Conservation (phyloP, 176 grass and related monocot species). For the bread wheat (Triticum aestivum) region DNA sequence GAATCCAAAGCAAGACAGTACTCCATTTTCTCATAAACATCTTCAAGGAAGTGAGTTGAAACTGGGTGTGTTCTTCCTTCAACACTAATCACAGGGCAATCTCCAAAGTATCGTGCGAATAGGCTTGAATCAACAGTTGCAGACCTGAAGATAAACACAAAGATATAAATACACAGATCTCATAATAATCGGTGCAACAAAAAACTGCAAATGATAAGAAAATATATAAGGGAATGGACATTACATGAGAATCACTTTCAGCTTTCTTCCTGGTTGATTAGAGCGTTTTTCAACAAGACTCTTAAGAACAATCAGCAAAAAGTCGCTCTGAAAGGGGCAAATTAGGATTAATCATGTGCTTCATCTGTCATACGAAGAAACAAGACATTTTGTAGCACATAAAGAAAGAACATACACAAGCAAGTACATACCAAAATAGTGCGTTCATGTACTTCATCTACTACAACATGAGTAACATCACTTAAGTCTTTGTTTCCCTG, state of each 20-base stretch:
- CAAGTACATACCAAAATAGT: constrained; percentile 83
- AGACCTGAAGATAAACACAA: constrained; percentile 64
- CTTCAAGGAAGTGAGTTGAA: constrained; percentile 85
- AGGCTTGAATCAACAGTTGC: constrained; percentile 91
- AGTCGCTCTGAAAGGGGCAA: constrained; percentile 66
- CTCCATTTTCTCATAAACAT: constrained; percentile 87
- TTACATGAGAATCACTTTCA: constrained; percentile 99
- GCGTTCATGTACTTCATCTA: constrained; percentile 96
- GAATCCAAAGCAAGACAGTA: constrained; percentile 89
- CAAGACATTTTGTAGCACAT: constrained; percentile 23
- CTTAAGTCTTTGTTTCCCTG: constrained; percentile 87
- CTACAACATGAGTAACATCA: constrained; percentile 90
- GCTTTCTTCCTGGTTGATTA: constrained; percentile 46
- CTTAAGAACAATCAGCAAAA: constrained; percentile 89
- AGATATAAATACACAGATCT: constrained; percentile 5
- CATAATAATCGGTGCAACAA: constrained; percentile 14
- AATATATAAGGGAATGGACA: neutral
- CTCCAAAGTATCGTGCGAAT: constrained; percentile 85
- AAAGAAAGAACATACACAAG: constrained; percentile 10
- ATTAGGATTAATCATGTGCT: constrained; percentile 40
- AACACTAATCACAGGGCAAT: constrained; percentile 89
- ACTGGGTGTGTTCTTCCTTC: constrained; percentile 98
- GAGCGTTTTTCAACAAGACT: constrained; percentile 76
- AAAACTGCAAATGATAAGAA: constrained; percentile 15
- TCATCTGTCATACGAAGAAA: constrained; percentile 40